Percentiles rank a stretch among this genome's conserved stretches.
Conservation (phyloP, 768 basidiomycete genomes). For the Pleurotus tuoliensis region DNA sequence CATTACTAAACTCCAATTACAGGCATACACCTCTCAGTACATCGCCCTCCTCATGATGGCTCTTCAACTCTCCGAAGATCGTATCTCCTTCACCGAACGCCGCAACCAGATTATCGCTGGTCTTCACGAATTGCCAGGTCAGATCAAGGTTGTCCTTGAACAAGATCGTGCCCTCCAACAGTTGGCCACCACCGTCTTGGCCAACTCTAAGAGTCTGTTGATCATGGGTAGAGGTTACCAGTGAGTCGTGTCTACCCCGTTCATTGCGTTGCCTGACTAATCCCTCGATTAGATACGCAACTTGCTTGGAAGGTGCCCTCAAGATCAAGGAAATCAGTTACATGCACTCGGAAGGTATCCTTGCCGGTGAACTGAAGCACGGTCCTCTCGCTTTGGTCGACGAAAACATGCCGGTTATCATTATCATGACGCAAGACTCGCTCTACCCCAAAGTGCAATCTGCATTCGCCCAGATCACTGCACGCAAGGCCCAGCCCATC, state of each 20-base stretch:
- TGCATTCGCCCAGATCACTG: conserved; percentile 95
- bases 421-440: conserved; percentile 99
- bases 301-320: conserved; percentile 95
- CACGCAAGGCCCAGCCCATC: conserved; percentile 93
- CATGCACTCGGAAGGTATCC: conserved; percentile 85
- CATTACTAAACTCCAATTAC: background rate
- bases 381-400: conserved; percentile 97
- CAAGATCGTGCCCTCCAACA: conserved; percentile 75
- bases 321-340: conserved; percentile 99
- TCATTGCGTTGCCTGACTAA: conserved; percentile 1
- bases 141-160: conserved; percentile 85
- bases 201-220: conserved; percentile 79
- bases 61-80: conserved; percentile 96
- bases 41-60: conserved; percentile 98
- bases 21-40: conserved; percentile 99
- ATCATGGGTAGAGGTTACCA: conserved; percentile 99
- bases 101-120: conserved; percentile 92
- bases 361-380: conserved; percentile 98
- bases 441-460: conserved; percentile 98
- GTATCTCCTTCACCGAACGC: conserved; percentile 87
- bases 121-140: conserved; percentile 82
- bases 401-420: conserved; percentile 98
- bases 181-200: conserved; percentile 74
- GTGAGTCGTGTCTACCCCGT: conserved; percentile 28
- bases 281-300: conserved; percentile 62